Percentiles rank a stretch among this genome's conserved stretches.
Conservation (phyloP, 1,284 basidiomycete genomes). For the Heterobasidion parviporum region DNA sequence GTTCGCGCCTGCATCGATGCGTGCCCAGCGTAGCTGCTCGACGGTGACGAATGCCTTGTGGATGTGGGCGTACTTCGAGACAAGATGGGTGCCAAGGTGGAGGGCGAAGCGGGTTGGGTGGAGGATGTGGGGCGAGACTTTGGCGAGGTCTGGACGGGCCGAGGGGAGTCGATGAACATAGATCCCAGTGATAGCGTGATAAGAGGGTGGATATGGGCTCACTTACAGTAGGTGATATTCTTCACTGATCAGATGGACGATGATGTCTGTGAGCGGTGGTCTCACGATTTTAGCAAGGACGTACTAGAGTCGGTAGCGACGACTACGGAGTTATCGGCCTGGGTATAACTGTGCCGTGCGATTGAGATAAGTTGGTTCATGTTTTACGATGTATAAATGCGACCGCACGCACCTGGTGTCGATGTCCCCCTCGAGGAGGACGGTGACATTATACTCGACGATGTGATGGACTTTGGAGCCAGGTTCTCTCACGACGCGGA, state of each 20-base stretch:
- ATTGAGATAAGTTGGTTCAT: no score
- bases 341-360: conserved; percentile 49
- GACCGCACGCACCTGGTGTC: conserved; percentile 45
- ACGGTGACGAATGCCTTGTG: conserved; percentile 70
- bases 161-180: conserved; percentile 1
- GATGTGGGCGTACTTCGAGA: conserved; percentile 79
- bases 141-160: conserved; percentile 61
- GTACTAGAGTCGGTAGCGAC: conserved; percentile 85
- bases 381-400: no score
- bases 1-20: conserved; percentile 42
- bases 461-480: conserved; percentile 56
- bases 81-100: conserved; percentile 79
- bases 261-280: not conserved
- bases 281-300: conserved; percentile 18
- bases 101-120: conserved; percentile 82
- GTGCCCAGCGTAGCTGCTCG: conserved; percentile 80
- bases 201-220: not conserved
- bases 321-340: conserved; percentile 78
- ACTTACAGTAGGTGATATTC: conserved; percentile 84
- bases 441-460: conserved; percentile 75
- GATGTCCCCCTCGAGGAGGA: conserved; percentile 77
- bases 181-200: not conserved
- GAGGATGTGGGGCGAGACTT: conserved; percentile 79
- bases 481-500: conserved; percentile 67
- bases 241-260: conserved; percentile 52